phyloP scores from a whole-genome alignment of 148 eudicot species.

The Suaeda aralocaspica region DNA sequence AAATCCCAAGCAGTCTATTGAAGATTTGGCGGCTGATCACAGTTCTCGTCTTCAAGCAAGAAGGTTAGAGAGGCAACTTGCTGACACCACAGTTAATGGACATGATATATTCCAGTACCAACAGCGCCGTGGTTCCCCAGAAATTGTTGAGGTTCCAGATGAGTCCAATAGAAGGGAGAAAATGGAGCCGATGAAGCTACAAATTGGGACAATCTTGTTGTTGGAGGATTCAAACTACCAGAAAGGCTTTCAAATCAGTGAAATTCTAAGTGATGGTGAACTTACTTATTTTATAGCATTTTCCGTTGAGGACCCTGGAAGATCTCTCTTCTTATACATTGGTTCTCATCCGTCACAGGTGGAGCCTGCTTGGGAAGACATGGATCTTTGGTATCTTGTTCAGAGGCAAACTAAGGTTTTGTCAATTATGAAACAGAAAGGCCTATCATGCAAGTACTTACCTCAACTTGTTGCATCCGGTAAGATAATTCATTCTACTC shows the following conservation, averaged over 20 bases:
- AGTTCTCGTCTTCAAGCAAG: conserved; percentile 83
- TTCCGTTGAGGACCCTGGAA: conserved; percentile 59
- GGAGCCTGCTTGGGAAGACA: conserved; percentile 92
- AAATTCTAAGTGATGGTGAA: conserved; percentile 61
- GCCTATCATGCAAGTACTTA: conserved; percentile 66
- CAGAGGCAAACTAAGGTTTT: conserved; percentile 94
- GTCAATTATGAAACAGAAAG: conserved; percentile 76
- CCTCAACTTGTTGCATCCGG: conserved; percentile 79
- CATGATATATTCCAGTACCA: conserved; percentile 59
- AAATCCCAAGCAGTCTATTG: conserved; percentile 67
- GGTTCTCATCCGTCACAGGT: conserved; percentile 88
- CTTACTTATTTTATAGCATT: conserved; percentile 55
- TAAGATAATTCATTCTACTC: conserved; percentile 61
- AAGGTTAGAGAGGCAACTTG: conserved; percentile 70
- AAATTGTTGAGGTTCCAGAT: conserved; percentile 79
- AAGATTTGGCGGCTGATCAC: conserved; percentile 94
- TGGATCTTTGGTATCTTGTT: conserved; percentile 93
- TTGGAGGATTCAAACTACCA: conserved; percentile 66
- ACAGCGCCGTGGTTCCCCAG: conserved; percentile 61
- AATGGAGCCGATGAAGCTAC: conserved; percentile 54
- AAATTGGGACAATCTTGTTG: conserved; percentile 58
- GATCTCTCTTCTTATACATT: conserved; percentile 50
- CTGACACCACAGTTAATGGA: conserved; percentile 49
- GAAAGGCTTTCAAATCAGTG: conserved; percentile 64
- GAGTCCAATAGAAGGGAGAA: conserved; percentile 45